Base-by-base conservation (phyloP, 2,329 filamentous ascomycete genomes). In the Cylindrodendrum hubeiense region DNA sequence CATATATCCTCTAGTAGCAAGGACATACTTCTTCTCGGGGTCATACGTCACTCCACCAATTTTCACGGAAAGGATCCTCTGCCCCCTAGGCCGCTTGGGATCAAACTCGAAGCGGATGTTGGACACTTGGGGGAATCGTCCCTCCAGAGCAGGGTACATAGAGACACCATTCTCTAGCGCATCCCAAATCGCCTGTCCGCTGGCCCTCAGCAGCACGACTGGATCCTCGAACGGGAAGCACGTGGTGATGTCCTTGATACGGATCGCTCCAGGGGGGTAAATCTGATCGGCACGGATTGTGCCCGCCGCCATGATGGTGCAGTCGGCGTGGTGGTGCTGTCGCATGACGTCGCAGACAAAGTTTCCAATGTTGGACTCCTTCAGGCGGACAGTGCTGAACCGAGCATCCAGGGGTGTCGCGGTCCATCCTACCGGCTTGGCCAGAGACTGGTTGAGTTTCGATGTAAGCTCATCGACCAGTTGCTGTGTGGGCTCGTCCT, bases 201-300 rank as follows among this genome's bases (percentile, higher is more conserved):
- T 89, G 5, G 94, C 85, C 34, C 86, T 87, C 65, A 97, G 83
- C 4, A 97, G 88, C 0, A 97, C 91, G 1, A 95, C 92, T 0
- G 94, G 94, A 68, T 97, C 94, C 76, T 97, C 94, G 72, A 98
- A 97, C 0, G 95, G 95, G 71, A 97, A 97, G 75, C 93, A 97
- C 54, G 93, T 92, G 62, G 94, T 88, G n/a, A 97, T 88, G 73
- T 97, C 93, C 74, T 93, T 93, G 64, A 97, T 82, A 24, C 90
- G 85, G 8, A 97, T 82, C 0, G 94, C 84, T 0, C 94, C 94
- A 0, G 93, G 93, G 0, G 93, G 90, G 73, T 97, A 97, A 33
- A 97, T 90, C 77, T 96, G 93, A 75, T 97, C 94, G 1, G 94
- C 94, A 15, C 94, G 88, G 57, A 97, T 93, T 0, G 94, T 97